A percentile compares a stretch with the other conserved stretches of the same genome.
phyloP scores from a whole-genome alignment of 2,329 filamentous ascomycete genomes.

The Epichloe glyceriae region DNA sequence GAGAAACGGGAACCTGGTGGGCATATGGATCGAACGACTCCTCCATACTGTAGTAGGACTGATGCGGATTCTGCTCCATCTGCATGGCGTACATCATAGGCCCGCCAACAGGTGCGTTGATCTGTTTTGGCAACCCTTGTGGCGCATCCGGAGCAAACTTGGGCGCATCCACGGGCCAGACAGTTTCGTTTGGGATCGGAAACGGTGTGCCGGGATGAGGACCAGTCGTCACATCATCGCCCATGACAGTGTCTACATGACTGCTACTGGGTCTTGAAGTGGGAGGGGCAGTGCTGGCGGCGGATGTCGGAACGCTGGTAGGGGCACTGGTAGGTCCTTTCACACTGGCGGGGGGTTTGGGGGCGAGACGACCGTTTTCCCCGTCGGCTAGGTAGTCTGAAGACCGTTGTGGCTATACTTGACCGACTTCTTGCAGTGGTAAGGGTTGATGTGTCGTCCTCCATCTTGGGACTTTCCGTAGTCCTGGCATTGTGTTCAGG shows the following conservation, averaged over 20 bases:
- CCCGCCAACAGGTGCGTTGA: constrained; percentile 19
- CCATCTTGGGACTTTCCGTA: constrained; percentile 13
- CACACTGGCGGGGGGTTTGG: constrained; percentile 19
- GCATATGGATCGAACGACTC: constrained; percentile 8
- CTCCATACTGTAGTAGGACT: constrained; percentile 12
- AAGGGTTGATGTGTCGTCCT: constrained; percentile 16
- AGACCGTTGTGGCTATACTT: constrained; percentile 18
- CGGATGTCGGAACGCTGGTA: background rate
- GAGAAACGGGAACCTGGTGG: constrained; percentile 7
- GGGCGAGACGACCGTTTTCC: constrained; percentile 24
- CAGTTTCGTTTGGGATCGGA: constrained; percentile 24
- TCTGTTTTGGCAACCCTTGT: constrained; percentile 16
- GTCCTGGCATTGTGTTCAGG: constrained; percentile 15
- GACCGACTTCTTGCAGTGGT: constrained; percentile 15
- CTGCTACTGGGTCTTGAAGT: background rate
- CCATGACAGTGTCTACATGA: constrained; percentile 19
- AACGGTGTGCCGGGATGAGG: constrained; percentile 29
- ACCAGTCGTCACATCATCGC: constrained; percentile 20
- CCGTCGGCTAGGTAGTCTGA: constrained; percentile 19
- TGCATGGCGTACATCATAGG: constrained; percentile 19
- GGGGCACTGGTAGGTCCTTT: constrained; percentile 3
- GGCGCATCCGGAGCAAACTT: constrained; percentile 25
- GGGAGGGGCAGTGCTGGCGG: background rate
- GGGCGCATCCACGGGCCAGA: constrained; percentile 25
- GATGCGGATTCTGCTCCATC: constrained; percentile 18